Percentiles rank a stretch among this genome's conserved stretches.
Conservation (phyloP, 164 flowering plant genomes). For the Akebia trifoliata region DNA sequence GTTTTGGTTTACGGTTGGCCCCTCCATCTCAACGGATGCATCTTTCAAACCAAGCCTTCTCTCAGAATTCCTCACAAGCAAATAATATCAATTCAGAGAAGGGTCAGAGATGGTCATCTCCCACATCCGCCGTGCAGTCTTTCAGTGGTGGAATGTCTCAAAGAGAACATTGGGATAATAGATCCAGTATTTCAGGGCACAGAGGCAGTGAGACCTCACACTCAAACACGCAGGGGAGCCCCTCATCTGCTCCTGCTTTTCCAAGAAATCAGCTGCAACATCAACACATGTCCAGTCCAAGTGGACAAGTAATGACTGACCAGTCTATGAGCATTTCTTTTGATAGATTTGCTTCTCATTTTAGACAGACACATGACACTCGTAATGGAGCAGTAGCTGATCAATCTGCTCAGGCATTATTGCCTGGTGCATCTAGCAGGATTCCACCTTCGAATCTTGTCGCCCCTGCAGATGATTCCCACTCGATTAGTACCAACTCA, state of each 20-base stretch:
- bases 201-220: constrained; percentile 24
- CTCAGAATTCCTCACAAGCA: constrained; percentile 34
- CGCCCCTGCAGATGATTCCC: constrained; percentile 25
- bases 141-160: constrained; percentile 26
- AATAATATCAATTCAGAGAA: constrained; percentile 29
- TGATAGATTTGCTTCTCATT: constrained; percentile 26
- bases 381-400: constrained; percentile 23
- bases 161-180: constrained; percentile 29
- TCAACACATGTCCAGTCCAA: constrained; percentile 28
- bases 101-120: constrained; percentile 26
- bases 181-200: constrained; percentile 27
- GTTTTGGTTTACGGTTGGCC: constrained; percentile 66
- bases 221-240: constrained; percentile 24
- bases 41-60: constrained; percentile 27
- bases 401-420: constrained; percentile 29
- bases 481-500: constrained; percentile 16
- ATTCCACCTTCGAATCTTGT: constrained; percentile 23
- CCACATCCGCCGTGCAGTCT: constrained; percentile 35
- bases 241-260: constrained; percentile 28
- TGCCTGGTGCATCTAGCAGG: constrained; percentile 26
- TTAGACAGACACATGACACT: too few species aligned
- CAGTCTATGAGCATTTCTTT: constrained; percentile 28
- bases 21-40: constrained; percentile 60
- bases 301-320: constrained; percentile 28
- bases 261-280: constrained; percentile 36